A percentile compares a stretch with the other conserved stretches of the same genome.
These are phyloP conservation scores for Phytophthora sansomeana DNA, from an alignment of 352 stramenopile species.

Conservation along the genomic window DNA sequence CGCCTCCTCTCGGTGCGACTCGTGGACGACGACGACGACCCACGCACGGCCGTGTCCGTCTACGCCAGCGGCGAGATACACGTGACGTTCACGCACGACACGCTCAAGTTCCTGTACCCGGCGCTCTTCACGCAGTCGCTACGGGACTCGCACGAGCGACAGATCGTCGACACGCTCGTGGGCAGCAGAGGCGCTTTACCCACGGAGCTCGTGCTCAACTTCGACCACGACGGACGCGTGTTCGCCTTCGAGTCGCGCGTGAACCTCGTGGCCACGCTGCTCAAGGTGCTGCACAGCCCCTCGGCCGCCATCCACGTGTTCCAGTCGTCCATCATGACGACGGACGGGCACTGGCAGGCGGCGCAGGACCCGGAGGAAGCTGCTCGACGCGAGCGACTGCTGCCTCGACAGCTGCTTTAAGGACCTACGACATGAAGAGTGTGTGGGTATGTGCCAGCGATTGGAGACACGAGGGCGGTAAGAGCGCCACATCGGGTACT, in stretches of 20 bases:
- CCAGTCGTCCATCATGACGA: constrained; percentile 44
- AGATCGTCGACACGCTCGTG: constrained; percentile 38
- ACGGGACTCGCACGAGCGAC: constrained; percentile 22
- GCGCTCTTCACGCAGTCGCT: constrained; percentile 42
- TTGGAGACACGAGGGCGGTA: constrained; percentile 84
- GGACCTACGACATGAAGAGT: background rate
- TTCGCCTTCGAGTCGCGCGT: constrained; percentile 81
- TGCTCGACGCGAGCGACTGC: constrained; percentile 12
- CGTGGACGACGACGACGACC: constrained; percentile 40
- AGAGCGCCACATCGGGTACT: constrained; percentile 75
- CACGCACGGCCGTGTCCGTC: constrained; percentile 45
- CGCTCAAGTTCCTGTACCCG: constrained; percentile 61
- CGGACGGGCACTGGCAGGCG: constrained; percentile 50
- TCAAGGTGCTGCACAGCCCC: constrained; percentile 46
- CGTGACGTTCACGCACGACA: constrained; percentile 50
- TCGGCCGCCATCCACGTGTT: constrained; percentile 43
- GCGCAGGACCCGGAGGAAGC: constrained; percentile 24
- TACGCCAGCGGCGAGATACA: constrained; percentile 42
- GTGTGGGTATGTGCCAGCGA: constrained; percentile 60
- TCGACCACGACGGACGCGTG: constrained; percentile 76
- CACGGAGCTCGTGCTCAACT: constrained; percentile 68
- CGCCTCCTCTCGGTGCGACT: constrained; percentile 37
- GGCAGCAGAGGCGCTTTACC: constrained; percentile 36
- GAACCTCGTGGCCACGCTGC: constrained; percentile 52
- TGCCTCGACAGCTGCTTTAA: constrained; percentile 40